Evolutionary conservation across 495 filamentous ascomycete genomes (phyloP).

Genomic region (Hypomontagnella submonticulosa): DNA sequence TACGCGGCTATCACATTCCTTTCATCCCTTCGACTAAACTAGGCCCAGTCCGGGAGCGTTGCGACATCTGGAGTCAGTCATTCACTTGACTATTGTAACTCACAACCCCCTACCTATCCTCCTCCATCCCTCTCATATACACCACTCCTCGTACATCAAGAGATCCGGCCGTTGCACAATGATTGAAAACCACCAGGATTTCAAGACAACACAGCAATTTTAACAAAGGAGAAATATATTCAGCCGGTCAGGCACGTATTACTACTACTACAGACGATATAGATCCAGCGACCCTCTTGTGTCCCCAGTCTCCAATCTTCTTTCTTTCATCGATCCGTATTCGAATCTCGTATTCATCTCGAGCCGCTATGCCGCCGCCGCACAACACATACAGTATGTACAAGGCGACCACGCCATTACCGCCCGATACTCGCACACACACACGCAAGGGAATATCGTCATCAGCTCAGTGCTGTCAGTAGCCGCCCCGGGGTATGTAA

Average conservation of each 20-base stretch:
- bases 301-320: slow-evolving; percentile 11
- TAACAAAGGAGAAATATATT: slow-evolving; percentile 38
- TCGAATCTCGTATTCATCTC: slow-evolving; percentile 27
- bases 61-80: too few relatives aligned
- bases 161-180: too few relatives aligned
- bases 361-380: background rate
- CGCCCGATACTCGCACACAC: slow-evolving; percentile 8
- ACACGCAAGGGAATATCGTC: slow-evolving; percentile 25
- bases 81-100: too few relatives aligned
- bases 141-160: too few relatives aligned
- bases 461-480: slow-evolving; percentile 17
- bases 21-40: too few relatives aligned
- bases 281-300: slow-evolving; percentile 22
- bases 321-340: slow-evolving; percentile 19
- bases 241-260: slow-evolving; percentile 43
- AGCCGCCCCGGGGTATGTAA: slow-evolving; percentile 18
- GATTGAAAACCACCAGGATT: too few relatives aligned
- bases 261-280: slow-evolving; percentile 33
- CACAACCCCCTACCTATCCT: too few relatives aligned
- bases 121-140: too few relatives aligned
- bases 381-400: slow-evolving; percentile 24
- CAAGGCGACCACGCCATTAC: slow-evolving; percentile 29
- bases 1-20: too few relatives aligned
- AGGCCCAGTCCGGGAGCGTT: too few relatives aligned
- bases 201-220: background rate